Conservation (phyloP, 768 basidiomycete genomes). For the Trametes cinnabarina region DNA sequence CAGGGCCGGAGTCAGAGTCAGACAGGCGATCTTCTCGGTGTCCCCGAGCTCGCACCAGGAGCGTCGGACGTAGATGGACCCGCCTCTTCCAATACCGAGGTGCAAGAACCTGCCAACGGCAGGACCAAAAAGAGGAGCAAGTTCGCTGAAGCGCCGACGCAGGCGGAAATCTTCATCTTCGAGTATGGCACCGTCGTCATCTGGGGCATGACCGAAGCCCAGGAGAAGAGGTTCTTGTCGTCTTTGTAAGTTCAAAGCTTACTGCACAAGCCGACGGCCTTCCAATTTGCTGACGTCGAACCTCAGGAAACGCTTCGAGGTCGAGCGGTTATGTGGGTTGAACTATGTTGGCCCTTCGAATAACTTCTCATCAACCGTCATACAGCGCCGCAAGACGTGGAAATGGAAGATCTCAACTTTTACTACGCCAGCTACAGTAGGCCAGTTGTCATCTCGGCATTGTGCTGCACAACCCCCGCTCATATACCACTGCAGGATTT, state of each 20-base stretch:
- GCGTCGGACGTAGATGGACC: constrained; percentile 26
- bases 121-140: constrained; percentile 58
- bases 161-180: constrained; percentile 91
- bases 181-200: constrained; percentile 94
- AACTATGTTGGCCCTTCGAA: background rate
- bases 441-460: constrained; percentile 35
- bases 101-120: constrained; percentile 29
- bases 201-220: constrained; percentile 95
- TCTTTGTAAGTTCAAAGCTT: constrained; percentile 65
- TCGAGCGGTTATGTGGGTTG: constrained; percentile 73
- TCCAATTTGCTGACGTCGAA: background rate
- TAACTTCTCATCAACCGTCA: background rate
- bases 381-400: constrained; percentile 81
- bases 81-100: constrained; percentile 5
- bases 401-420: constrained; percentile 96
- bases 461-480: constrained; percentile 7
- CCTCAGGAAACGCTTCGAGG: constrained; percentile 86
- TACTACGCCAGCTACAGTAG: constrained; percentile 97
- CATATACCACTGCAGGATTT: constrained; percentile 55
- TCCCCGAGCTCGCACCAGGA: constrained; percentile 59
- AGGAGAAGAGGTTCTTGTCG: constrained; percentile 86
- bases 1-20: constrained; percentile 20
- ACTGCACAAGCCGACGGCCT: background rate
- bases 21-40: constrained; percentile 77
- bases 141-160: constrained; percentile 61